These are phyloP conservation scores for Mycena amicta DNA, from an alignment of 768 basidiomycete genomes.

Conservation along the genomic window DNA sequence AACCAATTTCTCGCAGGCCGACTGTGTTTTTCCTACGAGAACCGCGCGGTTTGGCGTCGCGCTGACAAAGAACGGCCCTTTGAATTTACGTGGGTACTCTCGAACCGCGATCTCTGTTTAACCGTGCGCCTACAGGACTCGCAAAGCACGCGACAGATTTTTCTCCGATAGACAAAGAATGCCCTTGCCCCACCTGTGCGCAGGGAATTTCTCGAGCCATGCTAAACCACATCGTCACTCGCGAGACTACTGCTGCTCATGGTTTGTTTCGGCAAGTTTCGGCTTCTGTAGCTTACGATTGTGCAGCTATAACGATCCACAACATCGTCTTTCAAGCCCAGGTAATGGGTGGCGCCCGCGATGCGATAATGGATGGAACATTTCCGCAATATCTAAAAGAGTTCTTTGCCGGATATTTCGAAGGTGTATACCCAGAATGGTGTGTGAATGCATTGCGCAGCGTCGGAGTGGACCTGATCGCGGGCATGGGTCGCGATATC, in stretches of 20 bases:
- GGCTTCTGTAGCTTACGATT: constrained; percentile 1
- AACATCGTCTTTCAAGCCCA: constrained; percentile 87
- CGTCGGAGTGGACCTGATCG: constrained; percentile 82
- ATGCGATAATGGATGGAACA: constrained; percentile 74
- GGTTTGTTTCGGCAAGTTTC: constrained; percentile 37
- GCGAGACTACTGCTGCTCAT: constrained; percentile 86
- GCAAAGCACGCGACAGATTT: constrained; percentile 73
- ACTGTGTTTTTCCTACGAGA: constrained; percentile 92
- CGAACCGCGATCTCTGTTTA: background rate
- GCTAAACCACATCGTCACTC: constrained; percentile 73
- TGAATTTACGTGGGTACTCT: constrained; percentile 71
- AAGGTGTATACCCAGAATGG: constrained; percentile 84
- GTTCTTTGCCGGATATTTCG: constrained; percentile 82
- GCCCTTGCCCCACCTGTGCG: constrained; percentile 86
- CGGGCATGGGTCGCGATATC: constrained; percentile 38
- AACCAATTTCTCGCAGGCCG: constrained; percentile 54
- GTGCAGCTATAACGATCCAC: constrained; percentile 75
- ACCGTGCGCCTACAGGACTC: constrained; percentile 46
- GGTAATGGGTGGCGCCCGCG: constrained; percentile 82
- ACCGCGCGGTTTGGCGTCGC: constrained; percentile 92
- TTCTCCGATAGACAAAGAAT: constrained; percentile 68
- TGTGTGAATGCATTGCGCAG: constrained; percentile 81
- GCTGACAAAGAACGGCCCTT: constrained; percentile 75
- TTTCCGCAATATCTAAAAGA: constrained; percentile 77
- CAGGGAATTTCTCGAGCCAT: constrained; percentile 70